Evolutionary conservation across 345 rosid species (phyloP), one percentile per base, ranked within the genome.

Genomic region (Pelargonium nanum): DNA sequence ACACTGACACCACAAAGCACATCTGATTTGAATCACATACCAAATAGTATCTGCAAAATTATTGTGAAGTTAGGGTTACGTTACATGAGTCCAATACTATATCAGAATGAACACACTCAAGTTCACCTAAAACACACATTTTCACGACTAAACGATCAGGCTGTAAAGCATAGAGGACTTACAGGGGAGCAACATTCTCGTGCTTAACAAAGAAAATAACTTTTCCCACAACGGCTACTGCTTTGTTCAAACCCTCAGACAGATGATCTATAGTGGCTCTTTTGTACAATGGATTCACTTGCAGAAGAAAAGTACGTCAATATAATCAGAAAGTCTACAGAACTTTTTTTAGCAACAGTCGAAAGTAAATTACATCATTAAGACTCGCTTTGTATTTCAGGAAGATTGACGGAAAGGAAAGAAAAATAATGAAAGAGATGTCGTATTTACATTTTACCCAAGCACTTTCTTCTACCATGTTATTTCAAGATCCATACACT

Each of bases 181-280:
- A 86, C 92, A 86, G 61, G 25, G 92, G 92, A 61, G 82, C 75
- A 61, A 71, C 76, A 48, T 60, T 76, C 68, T 83, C 85, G 62
- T 83, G 86, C 82, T 75, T 78, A 32, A 86, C 76, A 48, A 80
- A 81, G 71, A 79, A 73, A 22, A 81, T 72, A 61, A 83, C 92
- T 76, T 79, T 86, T 58, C 83, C 92, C 54, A 71, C 65, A 22
- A 83, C 21, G 15, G 86, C 85, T 54, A 73, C 78, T 32, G 79
- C 76, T 78, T 81, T 81, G 69, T 86, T 86, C 56, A 74, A 80
- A 72, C 92, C 89, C 59, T 79, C 83, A 15, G 53, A 64, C 61
- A 86, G 80, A 61, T 69, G 48, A 70, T 83, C 92, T 19, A 79
- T 22, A 16, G 77, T 66, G 40, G 74, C 74, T 62, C 70, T 73